phyloP scores from a whole-genome alignment of 768 basidiomycete genomes.

The Serpula lacrymans region DNA sequence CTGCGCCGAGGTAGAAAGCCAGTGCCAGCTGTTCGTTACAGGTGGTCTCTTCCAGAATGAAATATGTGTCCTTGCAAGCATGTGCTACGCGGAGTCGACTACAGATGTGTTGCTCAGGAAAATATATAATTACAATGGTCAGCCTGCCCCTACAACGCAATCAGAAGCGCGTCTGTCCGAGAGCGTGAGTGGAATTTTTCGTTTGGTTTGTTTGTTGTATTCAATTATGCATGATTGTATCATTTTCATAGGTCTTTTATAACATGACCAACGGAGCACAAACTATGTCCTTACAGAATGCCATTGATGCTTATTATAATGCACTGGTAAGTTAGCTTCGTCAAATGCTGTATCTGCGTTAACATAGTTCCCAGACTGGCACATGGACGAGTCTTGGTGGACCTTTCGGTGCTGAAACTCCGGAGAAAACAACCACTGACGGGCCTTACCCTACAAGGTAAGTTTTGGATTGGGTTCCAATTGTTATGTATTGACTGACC shows the following conservation, averaged over 20 bases:
- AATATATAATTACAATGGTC: constrained; percentile 8
- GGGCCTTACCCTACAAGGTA: constrained; percentile 22
- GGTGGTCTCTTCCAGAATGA: constrained; percentile 22
- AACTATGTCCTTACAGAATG: constrained; percentile 17
- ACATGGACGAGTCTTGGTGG: constrained; percentile 10
- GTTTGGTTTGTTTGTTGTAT: not conserved
- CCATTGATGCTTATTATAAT: constrained; percentile 17
- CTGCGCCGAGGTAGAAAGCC: constrained; percentile 12
- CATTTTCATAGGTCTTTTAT: constrained; percentile 9
- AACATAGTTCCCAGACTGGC: constrained; percentile 10
- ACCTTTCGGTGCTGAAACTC: constrained; percentile 3
- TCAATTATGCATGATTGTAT: not conserved
- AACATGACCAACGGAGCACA: constrained; percentile 15
- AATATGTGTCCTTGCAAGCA: constrained; percentile 18
- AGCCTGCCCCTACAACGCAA: constrained; percentile 8
- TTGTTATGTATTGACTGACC: not conserved
- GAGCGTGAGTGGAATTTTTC: no score
- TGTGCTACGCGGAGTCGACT: constrained; percentile 20
- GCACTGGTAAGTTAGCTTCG: constrained; percentile 12
- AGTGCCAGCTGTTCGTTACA: constrained; percentile 17
- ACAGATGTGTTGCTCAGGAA: constrained; percentile 15
- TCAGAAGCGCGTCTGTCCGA: constrained; percentile 13
- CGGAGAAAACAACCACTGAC: constrained; percentile 6
- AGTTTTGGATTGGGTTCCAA: not conserved
- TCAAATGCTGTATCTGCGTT: not conserved